Conservation (phyloP, 257 asterid species). For the Osmanthus fragrans region DNA sequence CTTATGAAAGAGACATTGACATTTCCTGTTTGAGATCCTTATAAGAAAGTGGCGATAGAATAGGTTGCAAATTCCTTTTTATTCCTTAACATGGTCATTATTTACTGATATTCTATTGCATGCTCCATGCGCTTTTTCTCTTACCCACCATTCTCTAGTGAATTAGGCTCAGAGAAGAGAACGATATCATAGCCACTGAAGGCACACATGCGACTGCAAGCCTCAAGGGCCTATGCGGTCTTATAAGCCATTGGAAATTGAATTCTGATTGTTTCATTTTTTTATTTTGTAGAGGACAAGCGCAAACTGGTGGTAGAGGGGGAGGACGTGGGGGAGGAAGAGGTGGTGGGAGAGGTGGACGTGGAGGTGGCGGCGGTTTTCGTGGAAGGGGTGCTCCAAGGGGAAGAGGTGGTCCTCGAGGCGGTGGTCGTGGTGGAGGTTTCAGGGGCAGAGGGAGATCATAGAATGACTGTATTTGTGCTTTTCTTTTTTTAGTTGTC, state of each 20-base stretch:
- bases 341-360: conserved; percentile 49
- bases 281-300: conserved; percentile 49
- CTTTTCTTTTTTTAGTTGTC: conserved; percentile 16
- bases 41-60: not conserved
- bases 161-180: not conserved
- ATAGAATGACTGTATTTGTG: conserved; percentile 26
- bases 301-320: conserved; percentile 45
- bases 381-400: conserved; percentile 74
- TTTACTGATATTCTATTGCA: not conserved
- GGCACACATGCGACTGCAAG: no score
- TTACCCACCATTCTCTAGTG: not conserved
- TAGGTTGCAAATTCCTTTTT: not conserved
- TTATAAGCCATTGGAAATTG: not conserved
- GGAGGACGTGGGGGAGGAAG: conserved; percentile 63
- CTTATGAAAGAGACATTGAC: not conserved
- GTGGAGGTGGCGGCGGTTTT: conserved; percentile 56
- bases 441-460: conserved; percentile 82
- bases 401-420: conserved; percentile 69
- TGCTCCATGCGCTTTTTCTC: not conserved
- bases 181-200: not conserved
- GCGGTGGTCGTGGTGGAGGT: conserved; percentile 68
- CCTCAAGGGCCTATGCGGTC: no score
- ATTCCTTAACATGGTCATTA: not conserved
- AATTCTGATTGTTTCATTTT: not conserved
- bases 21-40: not conserved